Percentiles rank a stretch among this genome's conserved stretches.
These are phyloP conservation scores for Apiospora arundinis DNA, from an alignment of 2,329 filamentous ascomycete species.

Conservation along the genomic window DNA sequence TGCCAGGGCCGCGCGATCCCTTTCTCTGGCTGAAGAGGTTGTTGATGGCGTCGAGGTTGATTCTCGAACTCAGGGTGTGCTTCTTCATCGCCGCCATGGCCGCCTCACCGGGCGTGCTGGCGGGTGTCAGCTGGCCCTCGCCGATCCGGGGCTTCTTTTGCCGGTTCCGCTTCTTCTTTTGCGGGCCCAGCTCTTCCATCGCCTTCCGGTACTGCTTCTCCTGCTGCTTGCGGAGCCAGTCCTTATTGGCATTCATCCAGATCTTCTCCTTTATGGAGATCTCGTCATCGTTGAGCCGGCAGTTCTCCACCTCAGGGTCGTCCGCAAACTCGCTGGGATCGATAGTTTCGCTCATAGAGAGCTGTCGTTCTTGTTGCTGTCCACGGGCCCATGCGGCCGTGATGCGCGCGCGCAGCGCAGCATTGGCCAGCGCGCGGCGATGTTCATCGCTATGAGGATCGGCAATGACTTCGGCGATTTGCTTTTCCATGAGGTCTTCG, in stretches of 20 bases:
- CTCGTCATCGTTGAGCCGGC: slow-evolving; percentile 76
- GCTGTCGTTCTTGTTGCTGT: slow-evolving; percentile 52
- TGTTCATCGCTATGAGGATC: slow-evolving; percentile 62
- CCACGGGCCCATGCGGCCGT: slow-evolving; percentile 59
- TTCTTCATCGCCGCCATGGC: slow-evolving; percentile 72
- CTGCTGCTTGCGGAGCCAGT: slow-evolving; percentile 88
- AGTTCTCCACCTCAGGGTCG: slow-evolving; percentile 86
- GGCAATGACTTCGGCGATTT: slow-evolving; percentile 74
- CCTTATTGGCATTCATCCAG: slow-evolving; percentile 94
- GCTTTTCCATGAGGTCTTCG: slow-evolving; percentile 70
- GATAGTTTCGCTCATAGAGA: slow-evolving; percentile 69
- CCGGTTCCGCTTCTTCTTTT: slow-evolving; percentile 62
- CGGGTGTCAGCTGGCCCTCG: slow-evolving; percentile 69
- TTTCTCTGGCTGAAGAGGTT: slow-evolving; percentile 60
- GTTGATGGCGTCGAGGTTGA: slow-evolving; percentile 72
- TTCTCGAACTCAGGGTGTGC: slow-evolving; percentile 73
- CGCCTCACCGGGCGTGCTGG: slow-evolving; percentile 72
- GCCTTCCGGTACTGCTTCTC: slow-evolving; percentile 81
- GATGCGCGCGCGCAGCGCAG: slow-evolving; percentile 60
- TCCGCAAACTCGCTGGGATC: slow-evolving; percentile 85
- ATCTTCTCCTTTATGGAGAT: slow-evolving; percentile 85
- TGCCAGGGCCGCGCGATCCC: slow-evolving; percentile 51
- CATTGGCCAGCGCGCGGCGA: slow-evolving; percentile 63
- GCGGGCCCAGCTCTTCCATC: slow-evolving; percentile 55
- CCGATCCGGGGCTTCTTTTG: slow-evolving; percentile 61